Base-by-base conservation (phyloP, 164 flowering plant genomes). In the grape (Vitis vinifera) region DNA sequence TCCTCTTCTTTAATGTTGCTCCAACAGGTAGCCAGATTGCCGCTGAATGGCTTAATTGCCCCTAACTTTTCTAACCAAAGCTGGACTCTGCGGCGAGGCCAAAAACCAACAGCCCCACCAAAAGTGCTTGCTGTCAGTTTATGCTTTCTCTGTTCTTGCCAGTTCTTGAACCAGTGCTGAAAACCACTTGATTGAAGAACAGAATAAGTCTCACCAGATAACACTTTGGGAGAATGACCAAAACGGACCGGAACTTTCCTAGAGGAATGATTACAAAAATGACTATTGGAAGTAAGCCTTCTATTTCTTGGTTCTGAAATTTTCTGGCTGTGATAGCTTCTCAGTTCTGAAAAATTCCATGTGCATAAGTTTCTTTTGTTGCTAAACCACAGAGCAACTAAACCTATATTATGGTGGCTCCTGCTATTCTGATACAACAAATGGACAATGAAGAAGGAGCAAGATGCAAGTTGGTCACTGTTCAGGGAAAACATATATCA, bases 41-140 rank as follows among this genome's bases (percentile, higher is more conserved):
- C 86, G 50, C 76, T 58, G 71, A 87, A 88, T 15, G 90, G 90
- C 30, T 78, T 81, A 23, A 76, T 75, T 1, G 79, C 77, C 8
- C 93, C 93, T 68, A 88, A 37, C 75, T 90, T 88, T 74, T 90
- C 95, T 55, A 76, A 67, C 95, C 95, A 90, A 1, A 90, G 82
- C 72, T 87, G 83, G 63, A 77, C 82, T 56, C 93, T 84, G 57
- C 91, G 69, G 6, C 73, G 56, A 55, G 74, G 89, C 84, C 84
- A 85, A 59, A 90, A 84, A 3, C 95, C 93, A 73, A 90, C 65
- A 3, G 95, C 95, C 1, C 73, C 77, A 44, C 72, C 80, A 70
- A 90, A 88, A 62, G 90, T 90, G 77, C 91, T 88, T 48, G 91
- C 90, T 11, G 95, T 90, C 14, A 88, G 82, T 69, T 82, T 90